Percentiles rank a stretch among this genome's conserved stretches.
These are phyloP conservation scores for Chaetothyriales sp. DNA, from an alignment of 2,329 filamentous ascomycete species.

Conservation along the genomic window DNA sequence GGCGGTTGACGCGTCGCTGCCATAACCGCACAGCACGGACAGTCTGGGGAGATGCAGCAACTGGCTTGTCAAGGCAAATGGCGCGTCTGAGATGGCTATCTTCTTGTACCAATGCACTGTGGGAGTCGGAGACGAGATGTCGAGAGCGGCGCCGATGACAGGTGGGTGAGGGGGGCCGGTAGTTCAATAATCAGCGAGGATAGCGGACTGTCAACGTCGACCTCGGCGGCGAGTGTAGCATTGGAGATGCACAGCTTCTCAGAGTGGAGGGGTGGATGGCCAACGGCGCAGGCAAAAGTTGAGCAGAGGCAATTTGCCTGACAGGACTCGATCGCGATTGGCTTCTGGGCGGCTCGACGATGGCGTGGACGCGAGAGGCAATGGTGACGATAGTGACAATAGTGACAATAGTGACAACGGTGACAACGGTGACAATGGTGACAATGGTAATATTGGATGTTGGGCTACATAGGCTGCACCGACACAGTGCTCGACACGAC, in stretches of 20 bases:
- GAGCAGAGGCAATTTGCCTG: neutral
- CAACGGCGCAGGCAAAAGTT: neutral
- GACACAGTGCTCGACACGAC: neutral
- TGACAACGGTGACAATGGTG: neutral
- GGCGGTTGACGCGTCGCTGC: slow-evolving; percentile 24
- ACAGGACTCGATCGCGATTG: neutral
- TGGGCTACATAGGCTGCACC: neutral
- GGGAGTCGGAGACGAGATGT: neutral
- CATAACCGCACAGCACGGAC: slow-evolving; percentile 10
- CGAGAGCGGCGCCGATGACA: neutral
- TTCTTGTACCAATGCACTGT: neutral
- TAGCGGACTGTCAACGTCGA: neutral
- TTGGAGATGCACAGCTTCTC: neutral
- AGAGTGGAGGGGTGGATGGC: neutral
- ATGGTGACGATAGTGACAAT: too few relatives aligned
- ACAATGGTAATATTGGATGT: neutral
- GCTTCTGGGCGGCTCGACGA: neutral
- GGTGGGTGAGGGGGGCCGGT: neutral
- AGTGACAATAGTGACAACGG: neutral
- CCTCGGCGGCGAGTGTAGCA: neutral
- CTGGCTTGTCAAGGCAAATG: neutral
- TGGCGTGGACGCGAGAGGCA: neutral
- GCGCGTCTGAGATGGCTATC: neutral
- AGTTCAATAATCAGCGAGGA: neutral
- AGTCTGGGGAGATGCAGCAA: neutral